phyloP scores from a whole-genome alignment of 73 alveolate genomes.

The Paramecium sonneborni region DNA sequence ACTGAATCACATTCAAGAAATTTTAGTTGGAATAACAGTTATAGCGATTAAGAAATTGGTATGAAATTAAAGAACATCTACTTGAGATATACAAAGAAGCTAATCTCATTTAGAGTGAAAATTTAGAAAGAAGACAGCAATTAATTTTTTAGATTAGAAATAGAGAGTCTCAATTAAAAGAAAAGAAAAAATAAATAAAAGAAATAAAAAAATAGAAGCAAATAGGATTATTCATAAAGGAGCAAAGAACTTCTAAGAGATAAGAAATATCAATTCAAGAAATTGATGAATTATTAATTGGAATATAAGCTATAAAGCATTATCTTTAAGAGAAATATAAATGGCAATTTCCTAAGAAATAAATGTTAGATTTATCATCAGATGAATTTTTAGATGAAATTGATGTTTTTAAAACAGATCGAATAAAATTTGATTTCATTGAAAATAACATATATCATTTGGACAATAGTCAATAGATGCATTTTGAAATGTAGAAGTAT shows the following conservation, averaged over 20 bases:
- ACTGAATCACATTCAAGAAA: not conserved
- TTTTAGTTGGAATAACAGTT: not conserved
- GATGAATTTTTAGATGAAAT: not conserved
- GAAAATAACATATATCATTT: not conserved
- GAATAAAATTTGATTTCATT: not conserved
- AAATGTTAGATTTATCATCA: not conserved
- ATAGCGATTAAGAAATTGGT: not conserved
- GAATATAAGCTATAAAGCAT: not conserved
- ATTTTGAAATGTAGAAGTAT: not conserved
- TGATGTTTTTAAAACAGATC: not conserved
- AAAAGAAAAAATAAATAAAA: not conserved
- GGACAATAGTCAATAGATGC: not conserved
- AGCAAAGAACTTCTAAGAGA: not conserved
- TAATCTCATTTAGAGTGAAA: not conserved
- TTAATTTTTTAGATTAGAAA: not conserved
- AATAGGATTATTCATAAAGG: not conserved
- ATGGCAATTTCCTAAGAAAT: not conserved
- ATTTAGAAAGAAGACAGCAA: not conserved
- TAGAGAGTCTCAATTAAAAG: not conserved
- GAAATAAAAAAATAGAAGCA: not conserved
- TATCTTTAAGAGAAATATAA: not conserved
- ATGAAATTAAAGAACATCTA: not conserved
- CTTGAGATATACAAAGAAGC: not conserved
- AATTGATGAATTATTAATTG: conserved; percentile 13
- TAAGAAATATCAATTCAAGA: not conserved